Percentiles rank a stretch among this genome's conserved stretches.
These are phyloP conservation scores for Ilex aquifolium DNA, from an alignment of 257 asterid species.

Conservation along the genomic window DNA sequence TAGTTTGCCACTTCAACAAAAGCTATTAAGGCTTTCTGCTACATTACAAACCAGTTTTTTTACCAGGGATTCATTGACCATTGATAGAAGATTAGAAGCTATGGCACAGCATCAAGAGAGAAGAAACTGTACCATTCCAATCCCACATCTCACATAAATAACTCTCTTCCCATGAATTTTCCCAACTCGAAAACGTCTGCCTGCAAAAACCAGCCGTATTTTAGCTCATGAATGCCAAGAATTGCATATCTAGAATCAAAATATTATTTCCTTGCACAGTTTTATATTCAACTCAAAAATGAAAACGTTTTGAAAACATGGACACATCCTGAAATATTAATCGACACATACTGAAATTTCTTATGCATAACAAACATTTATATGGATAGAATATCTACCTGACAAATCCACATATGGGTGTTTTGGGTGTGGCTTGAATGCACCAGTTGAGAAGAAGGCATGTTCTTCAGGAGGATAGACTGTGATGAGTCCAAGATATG, in stretches of 20 bases:
- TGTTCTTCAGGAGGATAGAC: conserved; percentile 47
- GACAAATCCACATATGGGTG: conserved; percentile 46
- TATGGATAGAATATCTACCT: conserved; percentile 13
- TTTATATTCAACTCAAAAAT: neutral
- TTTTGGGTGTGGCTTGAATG: conserved; percentile 28
- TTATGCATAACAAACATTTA: no score
- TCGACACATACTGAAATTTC: no score
- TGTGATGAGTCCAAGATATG: conserved; percentile 48
- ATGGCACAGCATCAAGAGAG: neutral
- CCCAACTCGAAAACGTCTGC: conserved; percentile 55
- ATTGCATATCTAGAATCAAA: neutral
- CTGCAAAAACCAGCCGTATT: conserved; percentile 16
- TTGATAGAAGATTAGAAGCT: neutral
- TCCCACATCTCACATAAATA: conserved; percentile 56
- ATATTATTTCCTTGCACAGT: neutral
- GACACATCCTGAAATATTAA: no score
- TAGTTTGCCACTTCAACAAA: no score
- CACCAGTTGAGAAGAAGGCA: conserved; percentile 39
- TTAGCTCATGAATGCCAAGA: neutral
- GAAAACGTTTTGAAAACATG: no score
- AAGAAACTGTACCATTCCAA: conserved; percentile 37
- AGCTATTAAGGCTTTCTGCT: no score
- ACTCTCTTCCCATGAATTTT: conserved; percentile 30
- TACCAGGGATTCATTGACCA: neutral
- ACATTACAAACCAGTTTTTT: no score